Percentiles rank a stretch among this genome's conserved stretches.
Conservation (phyloP, 768 basidiomycete genomes). For the Chiua virens region DNA sequence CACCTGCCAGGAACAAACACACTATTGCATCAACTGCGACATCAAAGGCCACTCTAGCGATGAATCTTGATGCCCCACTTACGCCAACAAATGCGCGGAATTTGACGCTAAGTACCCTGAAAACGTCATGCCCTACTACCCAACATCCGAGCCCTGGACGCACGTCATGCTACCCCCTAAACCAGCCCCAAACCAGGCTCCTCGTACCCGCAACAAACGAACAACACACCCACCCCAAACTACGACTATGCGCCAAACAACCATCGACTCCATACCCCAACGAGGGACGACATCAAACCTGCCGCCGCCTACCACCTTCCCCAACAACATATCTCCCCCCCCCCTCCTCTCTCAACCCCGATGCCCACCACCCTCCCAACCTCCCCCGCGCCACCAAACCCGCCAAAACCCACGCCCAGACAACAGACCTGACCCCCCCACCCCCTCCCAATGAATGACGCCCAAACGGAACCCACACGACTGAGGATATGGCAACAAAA, state of each 20-base stretch:
- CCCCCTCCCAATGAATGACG: neutral
- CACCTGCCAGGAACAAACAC: no score
- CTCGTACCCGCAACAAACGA: no score
- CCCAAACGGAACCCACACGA: neutral
- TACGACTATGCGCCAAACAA: no score
- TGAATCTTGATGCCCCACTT: neutral
- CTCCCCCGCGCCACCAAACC: neutral
- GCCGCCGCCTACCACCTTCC: no score
- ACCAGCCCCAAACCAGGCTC: neutral
- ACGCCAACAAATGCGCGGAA: neutral
- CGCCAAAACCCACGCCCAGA: neutral
- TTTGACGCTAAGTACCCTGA: neutral
- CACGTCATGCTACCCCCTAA: neutral
- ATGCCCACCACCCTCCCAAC: no score
- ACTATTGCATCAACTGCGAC: neutral
- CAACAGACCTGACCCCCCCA: neutral
- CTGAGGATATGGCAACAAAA: slow-evolving; percentile 8
- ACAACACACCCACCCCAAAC: no score
- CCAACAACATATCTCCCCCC: no score
- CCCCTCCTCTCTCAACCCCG: no score
- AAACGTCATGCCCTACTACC: slow-evolving; percentile 5
- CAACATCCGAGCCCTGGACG: neutral
- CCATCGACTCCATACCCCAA: no score
- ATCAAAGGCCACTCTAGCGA: neutral
- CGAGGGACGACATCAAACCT: no score